A percentile compares a stretch with the other conserved stretches of the same genome.
These are phyloP conservation scores for Gossypium trilobum DNA, from an alignment of 441 rosid genomes.

Conservation along the genomic window DNA sequence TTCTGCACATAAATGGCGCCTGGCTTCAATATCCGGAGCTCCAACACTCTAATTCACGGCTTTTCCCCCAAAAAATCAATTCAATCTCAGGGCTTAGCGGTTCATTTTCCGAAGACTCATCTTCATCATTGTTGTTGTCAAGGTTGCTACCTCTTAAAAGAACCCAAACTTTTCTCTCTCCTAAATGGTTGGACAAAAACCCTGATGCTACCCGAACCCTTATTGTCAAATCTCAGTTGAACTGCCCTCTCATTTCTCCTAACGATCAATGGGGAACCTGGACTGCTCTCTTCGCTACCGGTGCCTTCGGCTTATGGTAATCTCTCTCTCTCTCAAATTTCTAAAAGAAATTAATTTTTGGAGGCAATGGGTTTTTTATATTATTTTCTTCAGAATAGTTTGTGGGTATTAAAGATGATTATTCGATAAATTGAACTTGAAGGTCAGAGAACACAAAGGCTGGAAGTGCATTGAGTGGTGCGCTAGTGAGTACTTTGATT, in stretches of 20 bases:
- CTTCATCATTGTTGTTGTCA: slow-evolving; percentile 2
- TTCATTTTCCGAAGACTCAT: background rate
- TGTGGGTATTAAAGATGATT: background rate
- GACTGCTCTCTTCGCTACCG: slow-evolving; percentile 72
- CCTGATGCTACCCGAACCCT: slow-evolving; percentile 28
- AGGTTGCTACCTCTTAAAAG: slow-evolving; percentile 11
- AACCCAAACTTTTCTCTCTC: slow-evolving; percentile 28
- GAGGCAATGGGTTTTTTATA: background rate
- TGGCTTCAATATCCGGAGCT: slow-evolving; percentile 12
- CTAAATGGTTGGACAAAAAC: background rate
- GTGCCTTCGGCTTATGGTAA: slow-evolving; percentile 84
- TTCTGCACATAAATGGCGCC: slow-evolving; percentile 13
- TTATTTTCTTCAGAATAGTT: background rate
- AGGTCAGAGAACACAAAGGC: slow-evolving; percentile 80
- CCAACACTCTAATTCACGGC: slow-evolving; percentile 20
- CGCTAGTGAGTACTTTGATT: slow-evolving; percentile 60
- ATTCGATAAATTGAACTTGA: background rate
- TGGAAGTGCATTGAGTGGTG: slow-evolving; percentile 65
- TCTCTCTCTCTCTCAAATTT: background rate
- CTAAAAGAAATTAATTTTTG: background rate
- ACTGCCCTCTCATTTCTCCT: slow-evolving; percentile 55
- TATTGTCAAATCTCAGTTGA: slow-evolving; percentile 44
- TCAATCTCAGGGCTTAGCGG: background rate
- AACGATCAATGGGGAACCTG: slow-evolving; percentile 77
- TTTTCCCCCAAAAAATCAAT: slow-evolving; percentile 27